phyloP scores from a whole-genome alignment of 2,329 filamentous ascomycete species.

The Chrysoporthe cubensis region DNA sequence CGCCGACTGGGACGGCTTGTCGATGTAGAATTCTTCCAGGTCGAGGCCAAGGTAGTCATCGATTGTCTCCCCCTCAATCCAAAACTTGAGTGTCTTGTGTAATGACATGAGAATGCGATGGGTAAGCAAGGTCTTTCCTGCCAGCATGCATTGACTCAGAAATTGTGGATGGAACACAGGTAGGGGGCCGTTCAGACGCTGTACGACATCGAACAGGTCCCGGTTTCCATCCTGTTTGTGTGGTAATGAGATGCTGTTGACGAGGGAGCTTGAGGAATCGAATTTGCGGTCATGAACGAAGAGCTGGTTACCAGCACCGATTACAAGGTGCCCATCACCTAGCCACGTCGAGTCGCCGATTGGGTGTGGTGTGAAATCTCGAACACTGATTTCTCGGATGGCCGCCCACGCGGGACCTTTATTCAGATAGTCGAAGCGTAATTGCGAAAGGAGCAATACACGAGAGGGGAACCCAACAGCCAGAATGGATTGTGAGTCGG shows the following conservation, averaged over 20 bases:
- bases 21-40: slow-evolving; percentile 61
- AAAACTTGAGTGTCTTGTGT: slow-evolving; percentile 79
- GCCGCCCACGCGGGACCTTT: slow-evolving; percentile 87
- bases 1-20: slow-evolving; percentile 27
- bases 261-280: slow-evolving; percentile 62
- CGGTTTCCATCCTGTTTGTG: slow-evolving; percentile 55
- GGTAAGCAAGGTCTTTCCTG: slow-evolving; percentile 74
- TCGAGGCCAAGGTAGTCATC: slow-evolving; percentile 75
- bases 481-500: slow-evolving; percentile 84
- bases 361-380: slow-evolving; percentile 82
- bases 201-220: slow-evolving; percentile 81
- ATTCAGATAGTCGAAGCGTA: slow-evolving; percentile 90
- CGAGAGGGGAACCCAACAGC: slow-evolving; percentile 92
- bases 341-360: slow-evolving; percentile 96
- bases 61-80: slow-evolving; percentile 77
- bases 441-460: slow-evolving; percentile 80
- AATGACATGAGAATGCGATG: slow-evolving; percentile 74
- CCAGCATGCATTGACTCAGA: slow-evolving; percentile 81
- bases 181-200: slow-evolving; percentile 82
- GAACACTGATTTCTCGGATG: slow-evolving; percentile 80
- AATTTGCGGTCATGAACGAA: slow-evolving; percentile 83
- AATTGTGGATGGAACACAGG: slow-evolving; percentile 94
- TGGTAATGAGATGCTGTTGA: slow-evolving; percentile 55
- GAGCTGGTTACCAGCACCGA: slow-evolving; percentile 89
- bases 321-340: slow-evolving; percentile 79